Evolutionary conservation across 495 filamentous ascomycete species (phyloP), one percentile per base, ranked within the genome.

Genomic region (Podospora conica): DNA sequence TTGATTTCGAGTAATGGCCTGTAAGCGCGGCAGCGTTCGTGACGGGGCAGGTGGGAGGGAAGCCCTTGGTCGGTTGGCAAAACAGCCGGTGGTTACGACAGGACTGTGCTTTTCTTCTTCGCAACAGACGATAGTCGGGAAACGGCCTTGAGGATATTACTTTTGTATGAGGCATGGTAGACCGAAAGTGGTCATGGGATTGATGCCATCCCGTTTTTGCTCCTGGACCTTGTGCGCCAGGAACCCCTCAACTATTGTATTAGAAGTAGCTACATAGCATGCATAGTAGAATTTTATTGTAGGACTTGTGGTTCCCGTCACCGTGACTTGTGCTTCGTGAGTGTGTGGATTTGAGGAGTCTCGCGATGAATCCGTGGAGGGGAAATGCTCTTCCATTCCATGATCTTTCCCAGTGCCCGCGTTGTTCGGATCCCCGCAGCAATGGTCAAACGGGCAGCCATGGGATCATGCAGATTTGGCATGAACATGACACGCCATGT

Each of bases 21-120:
- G 27, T 7, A 20, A 29, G 29, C 59, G 23, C 59, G 23, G 59
- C 28, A 61, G 23, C n/a, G 23, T 21, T 33, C 53, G 59, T 48
- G 59, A 53, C 59, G 5, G 40, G 6, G n/a, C n/a, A n/a, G n/a
- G 58, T 40, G 1, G 23, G 21, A 25, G 21, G 29, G 58, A 59
- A 59, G 58, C 58, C 27, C 29, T 29, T 25, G 25, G 29, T 59
- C 58, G 27, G 58, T 22, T 40, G 48, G 40, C 59, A 63, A 66
- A 66, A 55, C 58, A 12, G 31, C 33, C 22, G 31, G 24, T 61
- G 27, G 56, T 65, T 58, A 65, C 56, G 63, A 48, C 55, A 60
- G 31, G 15, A 54, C 24, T 60, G 58, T 40, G 61, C 64, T 48
- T n/a, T 48, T 48, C 40, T 48, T 18, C 40, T 48, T 48, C 40